phyloP scores from a whole-genome alignment of 495 filamentous ascomycete species.

The Bacidia rubella region DNA sequence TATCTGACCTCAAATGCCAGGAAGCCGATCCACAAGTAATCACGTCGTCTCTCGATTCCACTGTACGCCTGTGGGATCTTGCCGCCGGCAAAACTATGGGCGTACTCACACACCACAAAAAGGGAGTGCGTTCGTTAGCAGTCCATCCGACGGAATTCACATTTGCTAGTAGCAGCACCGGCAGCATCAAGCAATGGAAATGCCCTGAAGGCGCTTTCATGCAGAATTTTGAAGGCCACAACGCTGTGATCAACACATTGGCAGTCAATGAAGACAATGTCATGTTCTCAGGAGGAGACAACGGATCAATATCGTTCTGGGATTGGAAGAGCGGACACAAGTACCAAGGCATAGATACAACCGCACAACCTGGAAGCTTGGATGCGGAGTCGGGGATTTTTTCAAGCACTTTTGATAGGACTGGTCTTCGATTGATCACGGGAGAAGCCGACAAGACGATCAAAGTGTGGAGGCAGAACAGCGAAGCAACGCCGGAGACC shows the following conservation, averaged over 20 bases:
- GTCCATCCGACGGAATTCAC: conserved; percentile 91
- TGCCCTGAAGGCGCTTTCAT: conserved; percentile 97
- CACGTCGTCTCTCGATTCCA: conserved; percentile 77
- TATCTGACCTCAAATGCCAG: conserved; percentile 81
- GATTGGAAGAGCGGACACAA: conserved; percentile 96
- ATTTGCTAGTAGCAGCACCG: conserved; percentile 81
- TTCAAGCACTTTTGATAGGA: conserved; percentile 79
- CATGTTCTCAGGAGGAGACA: conserved; percentile 88
- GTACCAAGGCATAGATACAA: conserved; percentile 78
- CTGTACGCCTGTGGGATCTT: conserved; percentile 89
- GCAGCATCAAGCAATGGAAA: conserved; percentile 98
- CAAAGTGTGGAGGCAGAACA: conserved; percentile 92
- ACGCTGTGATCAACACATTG: conserved; percentile 91
- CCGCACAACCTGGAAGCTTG: conserved; percentile 83
- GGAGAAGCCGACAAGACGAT: conserved; percentile 96
- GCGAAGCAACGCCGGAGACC: conserved; percentile 75
- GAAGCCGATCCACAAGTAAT: conserved; percentile 96
- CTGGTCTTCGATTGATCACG: conserved; percentile 76
- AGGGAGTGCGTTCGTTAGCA: conserved; percentile 76
- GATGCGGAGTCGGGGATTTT: conserved; percentile 93
- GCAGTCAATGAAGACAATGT: conserved; percentile 89
- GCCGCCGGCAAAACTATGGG: conserved; percentile 94
- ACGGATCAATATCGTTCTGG: conserved; percentile 95
- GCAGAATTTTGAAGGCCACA: conserved; percentile 98
- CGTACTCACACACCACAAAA: conserved; percentile 96